These are phyloP conservation scores for Macadamia integrifolia DNA, from an alignment of 164 flowering plant species.

Conservation along the genomic window DNA sequence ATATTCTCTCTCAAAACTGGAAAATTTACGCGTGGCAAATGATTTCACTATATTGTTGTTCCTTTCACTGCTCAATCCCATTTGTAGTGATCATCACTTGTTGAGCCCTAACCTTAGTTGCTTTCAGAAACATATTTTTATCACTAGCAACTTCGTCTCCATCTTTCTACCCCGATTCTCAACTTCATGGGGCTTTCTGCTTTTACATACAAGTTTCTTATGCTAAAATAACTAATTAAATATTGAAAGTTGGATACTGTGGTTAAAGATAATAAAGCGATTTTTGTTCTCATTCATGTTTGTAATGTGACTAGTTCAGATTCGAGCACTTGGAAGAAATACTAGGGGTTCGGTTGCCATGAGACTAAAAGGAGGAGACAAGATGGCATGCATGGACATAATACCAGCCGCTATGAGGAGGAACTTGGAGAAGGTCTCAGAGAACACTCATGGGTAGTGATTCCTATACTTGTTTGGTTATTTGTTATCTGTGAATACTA, in stretches of 20 bases:
- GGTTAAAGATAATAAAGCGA: background rate
- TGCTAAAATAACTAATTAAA: background rate
- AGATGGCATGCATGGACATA: constrained; percentile 85
- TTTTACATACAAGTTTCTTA: background rate
- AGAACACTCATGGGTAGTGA: constrained; percentile 33
- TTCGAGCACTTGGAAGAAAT: constrained; percentile 76
- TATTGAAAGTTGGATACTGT: background rate
- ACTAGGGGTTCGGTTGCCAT: constrained; percentile 87
- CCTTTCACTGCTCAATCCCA: no score
- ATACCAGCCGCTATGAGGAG: constrained; percentile 64
- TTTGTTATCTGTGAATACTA: background rate
- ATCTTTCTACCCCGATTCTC: background rate
- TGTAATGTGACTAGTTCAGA: constrained; percentile 26
- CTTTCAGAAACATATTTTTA: background rate
- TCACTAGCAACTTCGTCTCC: background rate
- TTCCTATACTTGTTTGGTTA: background rate
- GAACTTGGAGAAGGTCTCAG: constrained; percentile 34
- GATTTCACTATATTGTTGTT: no score
- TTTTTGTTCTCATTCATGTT: background rate
- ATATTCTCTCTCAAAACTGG: no score
- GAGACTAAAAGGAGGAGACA: constrained; percentile 78
- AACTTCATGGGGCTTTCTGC: background rate
- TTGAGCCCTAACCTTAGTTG: background rate
- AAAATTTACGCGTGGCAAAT: no score
- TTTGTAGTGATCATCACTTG: background rate